phyloP scores from a whole-genome alignment of 1,139 yeast species.

The Hyphopichia pseudoburtonii region DNA sequence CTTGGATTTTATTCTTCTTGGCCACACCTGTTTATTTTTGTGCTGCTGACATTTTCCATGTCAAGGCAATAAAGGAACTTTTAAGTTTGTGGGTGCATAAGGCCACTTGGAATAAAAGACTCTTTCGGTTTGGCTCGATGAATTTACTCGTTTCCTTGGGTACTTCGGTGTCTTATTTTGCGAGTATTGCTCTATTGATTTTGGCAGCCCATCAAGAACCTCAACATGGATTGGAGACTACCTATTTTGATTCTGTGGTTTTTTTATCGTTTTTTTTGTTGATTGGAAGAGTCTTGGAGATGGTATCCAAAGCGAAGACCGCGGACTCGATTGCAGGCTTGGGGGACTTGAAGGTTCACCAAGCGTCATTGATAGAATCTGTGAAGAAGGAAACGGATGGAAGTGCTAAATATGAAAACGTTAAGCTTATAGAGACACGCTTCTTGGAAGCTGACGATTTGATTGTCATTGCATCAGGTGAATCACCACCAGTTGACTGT shows the following conservation, averaged over 20 bases:
- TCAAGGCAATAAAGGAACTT: constrained; percentile 62
- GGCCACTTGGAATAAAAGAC: constrained; percentile 54
- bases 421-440: constrained; percentile 42
- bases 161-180: constrained; percentile 68
- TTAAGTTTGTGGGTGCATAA: constrained; percentile 56
- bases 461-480: constrained; percentile 62
- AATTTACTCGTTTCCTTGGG: constrained; percentile 70
- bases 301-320: constrained; percentile 64
- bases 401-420: constrained; percentile 17
- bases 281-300: constrained; percentile 68
- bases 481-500: constrained; percentile 73
- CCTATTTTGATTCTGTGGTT: constrained; percentile 78
- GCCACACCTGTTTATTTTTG: constrained; percentile 75
- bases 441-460: constrained; percentile 63
- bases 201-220: constrained; percentile 44
- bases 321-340: constrained; percentile 63
- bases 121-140: constrained; percentile 77
- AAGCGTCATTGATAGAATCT: constrained; percentile 49
- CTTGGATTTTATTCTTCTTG: constrained; percentile 65
- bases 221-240: constrained; percentile 53
- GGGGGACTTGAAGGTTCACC: constrained; percentile 48
- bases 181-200: constrained; percentile 59
- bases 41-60: constrained; percentile 72
- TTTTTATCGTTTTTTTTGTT: constrained; percentile 69
- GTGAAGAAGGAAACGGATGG: constrained; percentile 13